Percentiles rank a stretch among this genome's conserved stretches.
phyloP scores from a whole-genome alignment of 2,329 filamentous ascomycete genomes.

The Pezicula neosporulosa region DNA sequence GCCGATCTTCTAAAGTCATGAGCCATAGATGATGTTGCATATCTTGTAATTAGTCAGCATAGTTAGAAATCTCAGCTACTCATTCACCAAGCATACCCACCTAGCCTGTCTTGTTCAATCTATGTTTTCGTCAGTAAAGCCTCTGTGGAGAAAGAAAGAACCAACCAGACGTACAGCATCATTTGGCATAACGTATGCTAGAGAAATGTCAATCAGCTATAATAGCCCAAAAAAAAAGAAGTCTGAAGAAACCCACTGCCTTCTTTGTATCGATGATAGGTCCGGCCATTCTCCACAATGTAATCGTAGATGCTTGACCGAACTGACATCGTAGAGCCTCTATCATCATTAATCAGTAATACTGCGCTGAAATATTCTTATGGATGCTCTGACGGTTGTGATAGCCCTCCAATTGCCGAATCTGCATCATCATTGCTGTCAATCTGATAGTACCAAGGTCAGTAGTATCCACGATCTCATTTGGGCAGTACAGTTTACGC shows the following conservation, averaged over 20 bases:
- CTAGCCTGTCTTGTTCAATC: neutral
- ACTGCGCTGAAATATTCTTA: no score
- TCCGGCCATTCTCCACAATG: constrained; percentile 1
- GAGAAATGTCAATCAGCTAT: no score
- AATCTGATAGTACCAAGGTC: neutral
- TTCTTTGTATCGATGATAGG: constrained; percentile 3
- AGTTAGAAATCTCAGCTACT: neutral
- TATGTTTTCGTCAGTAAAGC: neutral
- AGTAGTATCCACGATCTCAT: no score
- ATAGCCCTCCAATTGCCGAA: neutral
- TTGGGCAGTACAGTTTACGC: no score
- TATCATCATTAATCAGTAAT: no score
- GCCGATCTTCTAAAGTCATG: neutral
- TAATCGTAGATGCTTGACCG: constrained; percentile 1
- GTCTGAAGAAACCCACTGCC: neutral
- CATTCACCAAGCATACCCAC: neutral
- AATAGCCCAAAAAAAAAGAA: no score
- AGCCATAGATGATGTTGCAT: neutral
- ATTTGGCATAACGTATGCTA: neutral
- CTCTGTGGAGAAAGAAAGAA: no score
- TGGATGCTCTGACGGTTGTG: neutral
- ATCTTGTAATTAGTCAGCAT: neutral
- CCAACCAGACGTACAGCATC: neutral
- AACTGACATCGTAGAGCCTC: neutral
- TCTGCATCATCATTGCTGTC: neutral